phyloP scores from a whole-genome alignment of 805 yeast species.

The Wickerhamiella azymoides region DNA sequence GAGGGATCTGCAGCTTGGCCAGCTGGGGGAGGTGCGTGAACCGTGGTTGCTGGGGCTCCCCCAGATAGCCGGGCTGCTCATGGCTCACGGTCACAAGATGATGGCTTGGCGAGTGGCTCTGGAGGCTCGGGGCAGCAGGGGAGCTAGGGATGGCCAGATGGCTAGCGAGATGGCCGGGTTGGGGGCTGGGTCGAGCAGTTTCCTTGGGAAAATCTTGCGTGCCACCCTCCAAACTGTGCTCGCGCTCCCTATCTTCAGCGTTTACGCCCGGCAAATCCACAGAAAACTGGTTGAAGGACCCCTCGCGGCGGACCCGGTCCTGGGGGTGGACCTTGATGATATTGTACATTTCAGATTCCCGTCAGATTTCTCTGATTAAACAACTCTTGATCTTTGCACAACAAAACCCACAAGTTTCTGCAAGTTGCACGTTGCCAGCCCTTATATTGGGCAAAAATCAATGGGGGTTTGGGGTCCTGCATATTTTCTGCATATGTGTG shows the following conservation, averaged over 20 bases:
- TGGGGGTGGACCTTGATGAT: conserved; percentile 7
- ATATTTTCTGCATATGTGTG: background rate
- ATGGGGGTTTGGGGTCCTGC: background rate
- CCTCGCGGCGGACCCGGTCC: conserved; percentile 4
- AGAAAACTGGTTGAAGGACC: conserved; percentile 1
- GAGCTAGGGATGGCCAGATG: too few relatives aligned
- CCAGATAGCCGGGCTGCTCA: too few relatives aligned
- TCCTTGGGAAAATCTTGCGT: too few relatives aligned
- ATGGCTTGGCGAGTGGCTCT: too few relatives aligned
- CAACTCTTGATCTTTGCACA: too few relatives aligned
- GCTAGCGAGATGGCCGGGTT: too few relatives aligned
- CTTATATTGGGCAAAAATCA: too few relatives aligned
- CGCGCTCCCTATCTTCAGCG: background rate
- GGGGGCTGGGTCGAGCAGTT: background rate
- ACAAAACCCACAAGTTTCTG: too few relatives aligned
- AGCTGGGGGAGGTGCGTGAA: background rate
- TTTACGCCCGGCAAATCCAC: background rate
- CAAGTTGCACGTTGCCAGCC: too few relatives aligned
- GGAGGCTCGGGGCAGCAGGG: too few relatives aligned
- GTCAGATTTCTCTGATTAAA: background rate
- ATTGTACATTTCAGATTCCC: conserved; percentile 1
- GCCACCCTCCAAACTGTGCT: background rate
- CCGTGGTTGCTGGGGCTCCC: background rate
- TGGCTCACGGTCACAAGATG: too few relatives aligned
- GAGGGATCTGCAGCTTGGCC: background rate